Percentiles rank a stretch among this genome's conserved stretches.
Evolutionary conservation across 192 early-diverging fungal genomes (phyloP).

Genomic region (Coemansia sp.): DNA sequence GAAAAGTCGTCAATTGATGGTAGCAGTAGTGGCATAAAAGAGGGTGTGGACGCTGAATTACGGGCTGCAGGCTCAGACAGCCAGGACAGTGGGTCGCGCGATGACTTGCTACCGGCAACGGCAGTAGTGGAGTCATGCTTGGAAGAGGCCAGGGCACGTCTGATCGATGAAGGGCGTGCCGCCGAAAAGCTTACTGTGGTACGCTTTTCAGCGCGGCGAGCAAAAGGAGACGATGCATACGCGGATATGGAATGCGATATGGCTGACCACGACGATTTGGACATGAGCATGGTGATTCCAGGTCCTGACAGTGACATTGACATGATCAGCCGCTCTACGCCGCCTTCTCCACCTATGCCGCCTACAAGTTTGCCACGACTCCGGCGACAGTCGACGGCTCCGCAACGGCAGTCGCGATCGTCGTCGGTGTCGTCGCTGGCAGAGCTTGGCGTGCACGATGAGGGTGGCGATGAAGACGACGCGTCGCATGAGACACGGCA

Average conservation of each 20-base stretch:
- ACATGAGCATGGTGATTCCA: constrained; percentile 39
- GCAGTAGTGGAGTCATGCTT: not conserved
- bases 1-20: constrained; percentile 16
- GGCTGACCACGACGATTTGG: constrained; percentile 22
- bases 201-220: not conserved
- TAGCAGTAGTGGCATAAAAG: not conserved
- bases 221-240: not conserved
- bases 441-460: constrained; percentile 4
- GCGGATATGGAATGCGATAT: constrained; percentile 16
- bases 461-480: not conserved
- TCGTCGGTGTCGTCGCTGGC: constrained; percentile 18
- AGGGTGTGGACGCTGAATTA: not conserved
- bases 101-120: not conserved
- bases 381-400: constrained; percentile 26
- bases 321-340: constrained; percentile 50
- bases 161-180: not conserved
- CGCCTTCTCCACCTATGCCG: constrained; percentile 49
- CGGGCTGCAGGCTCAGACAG: not conserved
- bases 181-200: not conserved
- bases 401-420: constrained; percentile 23
- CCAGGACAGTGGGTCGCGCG: not conserved
- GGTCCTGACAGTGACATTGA: constrained; percentile 29
- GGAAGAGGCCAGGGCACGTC: not conserved
- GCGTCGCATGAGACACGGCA: constrained; percentile 7
- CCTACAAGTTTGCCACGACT: constrained; percentile 23